A percentile compares a stretch with the other conserved stretches of the same genome.
Evolutionary conservation across 2,329 filamentous ascomycete genomes (phyloP).

Genomic region (Trichophyton rubrum): DNA sequence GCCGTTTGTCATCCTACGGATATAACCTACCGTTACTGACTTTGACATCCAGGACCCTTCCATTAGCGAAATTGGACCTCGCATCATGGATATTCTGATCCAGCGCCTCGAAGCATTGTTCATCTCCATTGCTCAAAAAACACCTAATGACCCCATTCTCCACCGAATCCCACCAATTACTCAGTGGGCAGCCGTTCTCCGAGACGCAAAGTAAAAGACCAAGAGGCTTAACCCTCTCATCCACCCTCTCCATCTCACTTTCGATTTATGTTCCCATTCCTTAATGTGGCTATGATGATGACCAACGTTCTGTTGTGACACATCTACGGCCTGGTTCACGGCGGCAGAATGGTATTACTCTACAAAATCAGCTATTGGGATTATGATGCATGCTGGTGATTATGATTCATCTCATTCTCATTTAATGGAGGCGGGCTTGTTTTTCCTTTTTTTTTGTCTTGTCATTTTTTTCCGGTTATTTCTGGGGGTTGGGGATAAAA

Average conservation of each 20-base stretch:
- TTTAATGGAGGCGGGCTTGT: neutral
- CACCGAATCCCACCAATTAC: slow-evolving; percentile 39
- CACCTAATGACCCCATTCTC: slow-evolving; percentile 41
- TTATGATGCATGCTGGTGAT: neutral
- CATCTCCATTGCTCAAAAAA: slow-evolving; percentile 42
- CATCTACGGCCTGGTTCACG: neutral
- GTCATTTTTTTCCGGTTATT: neutral
- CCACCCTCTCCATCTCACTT: neutral
- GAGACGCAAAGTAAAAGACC: neutral
- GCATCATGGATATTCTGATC: slow-evolving; percentile 48
- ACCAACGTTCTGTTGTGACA: neutral
- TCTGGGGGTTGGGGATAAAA: no score
- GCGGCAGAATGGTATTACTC: neutral
- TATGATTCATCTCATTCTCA: neutral
- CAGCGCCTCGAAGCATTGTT: slow-evolving; percentile 46
- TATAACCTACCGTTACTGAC: slow-evolving; percentile 8
- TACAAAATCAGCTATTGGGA: neutral
- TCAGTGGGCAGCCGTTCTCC: slow-evolving; percentile 30
- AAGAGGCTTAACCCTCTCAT: neutral
- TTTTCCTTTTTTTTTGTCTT: neutral
- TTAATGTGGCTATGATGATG: neutral
- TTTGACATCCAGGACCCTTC: slow-evolving; percentile 35
- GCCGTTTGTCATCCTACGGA: neutral
- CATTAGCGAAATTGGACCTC: slow-evolving; percentile 43
- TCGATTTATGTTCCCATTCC: neutral